Evolutionary conservation across 805 yeast species (phyloP), one percentile per base, ranked within the genome.

Genomic region (Cyberlindnera japonica): DNA sequence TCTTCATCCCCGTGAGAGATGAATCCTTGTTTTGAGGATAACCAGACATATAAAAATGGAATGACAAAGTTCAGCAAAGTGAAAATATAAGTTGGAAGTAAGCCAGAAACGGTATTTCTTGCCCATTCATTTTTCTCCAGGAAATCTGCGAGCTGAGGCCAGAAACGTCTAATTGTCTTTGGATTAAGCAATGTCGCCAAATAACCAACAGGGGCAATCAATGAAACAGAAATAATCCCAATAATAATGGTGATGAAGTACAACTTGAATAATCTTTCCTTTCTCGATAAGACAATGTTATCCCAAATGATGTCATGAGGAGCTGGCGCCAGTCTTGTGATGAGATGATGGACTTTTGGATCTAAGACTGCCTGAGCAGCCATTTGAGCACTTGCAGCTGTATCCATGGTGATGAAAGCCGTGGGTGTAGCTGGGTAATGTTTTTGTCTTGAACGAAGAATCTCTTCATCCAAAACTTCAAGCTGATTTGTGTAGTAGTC

Each of bases 251-350:
- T 83, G 20, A 87, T 81, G 7, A 72, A 45, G 49, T 82, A 80
- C 10, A 77, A 71, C 47, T 89, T 77, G 14, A 78, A 49, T 33
- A 83, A 64, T 43, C 96, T 68, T 51, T 86, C 90, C 40, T 68
- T 71, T 40, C 95, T 71, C 0, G 95, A 79, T 55, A 90, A 66
- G 51, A 95, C 90, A 25, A 88, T 76, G 55, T 90, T 88, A 42
- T 80, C 84, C 99, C 99, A 91, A 29, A 87, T 80, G 18, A 91
- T 83, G 59, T 91, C 99, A 54, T 84, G 91, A 4, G 98, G 98
- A 2, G 98, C 95, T 0, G 98, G 98, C 0, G 98, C 98, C 41
- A 89, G 65, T 29, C 75, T 69, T 4, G 96, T 84, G 25, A 90
- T 85, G 38, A 93, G 67, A 43, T 80, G 85, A 57, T 85, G 82